Evolutionary conservation across 257 asterid genomes (phyloP).

Genomic region (Ocimum tenuiflorum): DNA sequence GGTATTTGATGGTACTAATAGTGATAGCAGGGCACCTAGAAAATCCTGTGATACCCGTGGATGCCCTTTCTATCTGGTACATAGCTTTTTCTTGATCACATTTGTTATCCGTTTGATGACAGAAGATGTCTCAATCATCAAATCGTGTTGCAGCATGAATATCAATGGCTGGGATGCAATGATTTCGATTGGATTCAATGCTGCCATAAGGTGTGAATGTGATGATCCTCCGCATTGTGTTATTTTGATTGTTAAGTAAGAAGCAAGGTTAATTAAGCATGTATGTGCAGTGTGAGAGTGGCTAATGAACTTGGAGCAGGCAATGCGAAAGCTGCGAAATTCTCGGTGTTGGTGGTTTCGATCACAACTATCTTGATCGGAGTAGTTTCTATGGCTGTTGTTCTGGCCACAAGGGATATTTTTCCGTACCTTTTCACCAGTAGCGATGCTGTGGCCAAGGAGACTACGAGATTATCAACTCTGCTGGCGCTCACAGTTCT

Average conservation of each 20-base stretch:
- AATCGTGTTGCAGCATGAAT: conserved; percentile 70
- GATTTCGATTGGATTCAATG: conserved; percentile 77
- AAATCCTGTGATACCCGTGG: conserved; percentile 65
- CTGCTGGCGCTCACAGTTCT: conserved; percentile 57
- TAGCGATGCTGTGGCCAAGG: conserved; percentile 61
- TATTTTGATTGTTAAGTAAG: no score
- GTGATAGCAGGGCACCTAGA: conserved; percentile 69
- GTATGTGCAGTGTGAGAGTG: conserved; percentile 59
- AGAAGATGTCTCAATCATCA: no score
- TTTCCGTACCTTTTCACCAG: conserved; percentile 62
- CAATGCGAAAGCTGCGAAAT: conserved; percentile 58
- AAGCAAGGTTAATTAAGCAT: no score
- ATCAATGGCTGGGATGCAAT: conserved; percentile 69
- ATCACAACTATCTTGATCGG: conserved; percentile 50
- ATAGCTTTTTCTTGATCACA: neutral
- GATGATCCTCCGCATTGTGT: neutral
- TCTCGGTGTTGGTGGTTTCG: conserved; percentile 67
- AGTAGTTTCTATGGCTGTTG: conserved; percentile 32
- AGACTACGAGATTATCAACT: conserved; percentile 49
- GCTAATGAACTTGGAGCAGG: conserved; percentile 83
- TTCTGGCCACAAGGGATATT: conserved; percentile 41
- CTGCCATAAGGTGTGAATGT: conserved; percentile 68
- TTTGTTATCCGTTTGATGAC: no score
- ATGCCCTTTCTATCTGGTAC: conserved; percentile 87
- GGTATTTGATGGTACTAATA: conserved; percentile 68